phyloP scores from a whole-genome alignment of 257 asterid genomes.

The Nicotiana benthamiana region DNA sequence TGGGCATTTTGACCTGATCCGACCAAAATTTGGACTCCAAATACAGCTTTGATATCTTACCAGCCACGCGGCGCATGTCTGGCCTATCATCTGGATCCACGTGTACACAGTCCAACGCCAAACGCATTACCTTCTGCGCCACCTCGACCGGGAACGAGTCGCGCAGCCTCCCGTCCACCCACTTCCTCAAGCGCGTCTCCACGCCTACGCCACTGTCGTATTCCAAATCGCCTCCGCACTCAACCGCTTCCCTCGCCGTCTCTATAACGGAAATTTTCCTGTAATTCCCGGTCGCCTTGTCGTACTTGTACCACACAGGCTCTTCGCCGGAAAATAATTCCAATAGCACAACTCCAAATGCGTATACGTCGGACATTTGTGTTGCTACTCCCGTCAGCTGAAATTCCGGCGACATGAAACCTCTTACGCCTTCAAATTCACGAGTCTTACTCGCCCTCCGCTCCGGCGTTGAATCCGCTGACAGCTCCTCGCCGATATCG shows the following conservation, averaged over 20 bases:
- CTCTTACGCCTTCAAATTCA: conserved; percentile 72
- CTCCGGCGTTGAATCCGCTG: not conserved
- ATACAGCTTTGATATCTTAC: conserved; percentile 57
- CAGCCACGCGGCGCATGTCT: conserved; percentile 69
- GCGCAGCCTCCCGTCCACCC: conserved; percentile 55
- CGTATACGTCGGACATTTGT: conserved; percentile 87
- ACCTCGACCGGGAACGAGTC: conserved; percentile 88
- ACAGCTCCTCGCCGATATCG: conserved; percentile 8
- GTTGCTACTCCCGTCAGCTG: conserved; percentile 61
- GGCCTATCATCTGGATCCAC: conserved; percentile 66
- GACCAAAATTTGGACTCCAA: conserved; percentile 81
- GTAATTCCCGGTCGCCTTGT: conserved; percentile 40
- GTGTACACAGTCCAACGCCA: conserved; percentile 64
- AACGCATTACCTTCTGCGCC: conserved; percentile 53
- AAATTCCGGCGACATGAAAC: conserved; percentile 95
- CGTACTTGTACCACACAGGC: conserved; percentile 49
- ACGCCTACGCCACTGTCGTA: conserved; percentile 21
- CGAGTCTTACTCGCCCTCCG: conserved; percentile 11
- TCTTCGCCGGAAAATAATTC: conserved; percentile 81
- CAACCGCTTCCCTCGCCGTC: conserved; percentile 51
- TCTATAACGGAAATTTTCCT: conserved; percentile 44
- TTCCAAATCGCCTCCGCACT: conserved; percentile 41
- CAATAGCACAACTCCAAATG: conserved; percentile 77
- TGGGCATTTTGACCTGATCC: conserved; percentile 28
- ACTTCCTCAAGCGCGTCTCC: conserved; percentile 33